These are phyloP conservation scores for Hygrocybe punicea DNA, from an alignment of 768 basidiomycete species.

Conservation along the genomic window DNA sequence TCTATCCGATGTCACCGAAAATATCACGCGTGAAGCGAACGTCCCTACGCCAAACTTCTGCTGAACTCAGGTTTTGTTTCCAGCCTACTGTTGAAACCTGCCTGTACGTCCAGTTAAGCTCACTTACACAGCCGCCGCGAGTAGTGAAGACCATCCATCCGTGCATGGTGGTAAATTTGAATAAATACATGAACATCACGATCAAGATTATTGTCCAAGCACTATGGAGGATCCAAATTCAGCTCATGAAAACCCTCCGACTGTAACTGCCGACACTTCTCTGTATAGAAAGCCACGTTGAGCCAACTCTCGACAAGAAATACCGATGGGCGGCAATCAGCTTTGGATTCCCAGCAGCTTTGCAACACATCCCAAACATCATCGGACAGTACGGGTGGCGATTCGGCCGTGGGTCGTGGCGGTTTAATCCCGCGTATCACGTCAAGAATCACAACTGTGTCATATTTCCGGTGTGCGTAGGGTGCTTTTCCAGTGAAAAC, in stretches of 20 bases:
- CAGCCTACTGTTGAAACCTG: too few relatives aligned
- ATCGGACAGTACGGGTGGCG: not conserved
- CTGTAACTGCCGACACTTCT: not conserved
- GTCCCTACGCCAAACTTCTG: too few relatives aligned
- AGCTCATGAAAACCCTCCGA: not conserved
- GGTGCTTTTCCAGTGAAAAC: constrained; percentile 8
- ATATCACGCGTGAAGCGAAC: too few relatives aligned
- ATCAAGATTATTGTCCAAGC: too few relatives aligned
- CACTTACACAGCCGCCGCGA: too few relatives aligned
- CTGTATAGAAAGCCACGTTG: not conserved
- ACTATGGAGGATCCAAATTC: not conserved
- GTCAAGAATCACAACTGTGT: constrained; percentile 7
- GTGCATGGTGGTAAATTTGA: too few relatives aligned
- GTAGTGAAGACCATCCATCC: too few relatives aligned
- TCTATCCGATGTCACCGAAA: too few relatives aligned
- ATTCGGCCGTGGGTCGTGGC: not conserved
- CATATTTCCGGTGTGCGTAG: constrained; percentile 5
- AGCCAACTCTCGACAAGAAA: constrained; percentile 2
- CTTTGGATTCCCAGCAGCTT: constrained; percentile 3
- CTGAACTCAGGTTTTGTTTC: too few relatives aligned
- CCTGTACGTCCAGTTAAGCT: too few relatives aligned
- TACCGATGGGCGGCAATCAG: constrained; percentile 1
- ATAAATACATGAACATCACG: too few relatives aligned
- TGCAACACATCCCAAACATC: constrained; percentile 8
- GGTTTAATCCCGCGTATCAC: constrained; percentile 5